phyloP scores from a whole-genome alignment of 2,329 filamentous ascomycete species.

The Colletotrichum incanum region DNA sequence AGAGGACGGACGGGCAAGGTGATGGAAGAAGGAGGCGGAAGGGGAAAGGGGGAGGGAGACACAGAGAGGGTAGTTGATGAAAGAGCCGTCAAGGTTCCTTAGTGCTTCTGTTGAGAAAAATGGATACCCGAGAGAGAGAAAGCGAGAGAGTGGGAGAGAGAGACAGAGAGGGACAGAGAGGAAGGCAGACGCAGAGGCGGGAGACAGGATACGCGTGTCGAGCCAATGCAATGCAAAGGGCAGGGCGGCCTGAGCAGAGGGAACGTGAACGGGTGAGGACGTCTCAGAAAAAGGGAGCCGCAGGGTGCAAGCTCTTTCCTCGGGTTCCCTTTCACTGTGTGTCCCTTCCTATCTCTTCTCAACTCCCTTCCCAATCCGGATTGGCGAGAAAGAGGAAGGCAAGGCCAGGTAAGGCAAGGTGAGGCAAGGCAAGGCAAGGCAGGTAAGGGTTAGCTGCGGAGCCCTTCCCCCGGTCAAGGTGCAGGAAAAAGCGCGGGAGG shows the following conservation, averaged over 20 bases:
- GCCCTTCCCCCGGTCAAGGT: background rate
- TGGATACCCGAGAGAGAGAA: background rate
- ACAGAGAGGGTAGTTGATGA: too few species aligned
- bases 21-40: background rate
- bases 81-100: background rate
- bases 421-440: background rate
- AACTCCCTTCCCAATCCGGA: background rate
- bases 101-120: background rate
- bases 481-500: background rate
- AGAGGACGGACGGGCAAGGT: background rate
- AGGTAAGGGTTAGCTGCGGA: background rate
- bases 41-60: background rate
- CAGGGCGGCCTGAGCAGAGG: conserved; percentile 31
- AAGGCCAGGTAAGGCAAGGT: background rate
- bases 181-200: background rate
- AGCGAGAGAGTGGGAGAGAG: background rate
- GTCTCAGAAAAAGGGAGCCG: conserved; percentile 7
- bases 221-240: conserved; percentile 26
- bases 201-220: background rate
- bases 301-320: background rate
- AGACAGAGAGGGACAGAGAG: too few species aligned
- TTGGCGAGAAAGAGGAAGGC: background rate
- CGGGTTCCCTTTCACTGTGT: background rate
- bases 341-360: background rate
- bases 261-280: conserved; percentile 30